phyloP scores from a whole-genome alignment of 2,329 filamentous ascomycete species.

The Myriosclerotinia curreyana region DNA sequence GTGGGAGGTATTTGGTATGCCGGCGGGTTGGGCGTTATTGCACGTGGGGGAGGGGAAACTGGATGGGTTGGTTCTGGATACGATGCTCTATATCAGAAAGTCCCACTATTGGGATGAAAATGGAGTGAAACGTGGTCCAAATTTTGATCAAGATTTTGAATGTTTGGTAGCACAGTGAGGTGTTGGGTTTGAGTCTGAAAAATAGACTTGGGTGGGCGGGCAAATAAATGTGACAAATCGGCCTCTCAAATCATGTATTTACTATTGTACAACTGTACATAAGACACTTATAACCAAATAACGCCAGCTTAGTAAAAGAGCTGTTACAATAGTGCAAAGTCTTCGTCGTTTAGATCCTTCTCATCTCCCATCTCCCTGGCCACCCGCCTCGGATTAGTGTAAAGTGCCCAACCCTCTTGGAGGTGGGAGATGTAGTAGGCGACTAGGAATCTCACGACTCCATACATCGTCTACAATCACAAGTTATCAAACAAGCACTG shows the following conservation, averaged over 20 bases:
- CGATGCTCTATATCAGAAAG: slow-evolving; percentile 65
- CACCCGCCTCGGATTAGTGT: not conserved
- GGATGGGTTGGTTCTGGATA: slow-evolving; percentile 82
- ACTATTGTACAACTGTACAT: slow-evolving; percentile 2
- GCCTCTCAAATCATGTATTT: slow-evolving; percentile 4
- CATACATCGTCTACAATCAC: not conserved
- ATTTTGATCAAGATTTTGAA: not conserved
- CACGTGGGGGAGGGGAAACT: slow-evolving; percentile 61
- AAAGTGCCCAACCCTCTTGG: not conserved
- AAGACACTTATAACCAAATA: not conserved
- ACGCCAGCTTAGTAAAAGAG: not conserved
- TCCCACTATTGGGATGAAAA: slow-evolving; percentile 52
- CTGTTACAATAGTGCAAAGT: not conserved
- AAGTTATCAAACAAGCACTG: not conserved
- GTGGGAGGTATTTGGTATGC: slow-evolving; percentile 72
- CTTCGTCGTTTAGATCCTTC: no score
- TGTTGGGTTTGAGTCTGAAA: not conserved
- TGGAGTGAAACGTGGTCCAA: not conserved
- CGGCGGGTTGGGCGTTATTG: slow-evolving; percentile 76
- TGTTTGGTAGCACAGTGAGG: slow-evolving; percentile 10
- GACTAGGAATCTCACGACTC: not conserved
- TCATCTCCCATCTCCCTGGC: not conserved
- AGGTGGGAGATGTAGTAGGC: not conserved
- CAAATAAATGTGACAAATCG: not conserved
- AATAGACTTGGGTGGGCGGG: not conserved